Base-by-base conservation (phyloP, 768 basidiomycete genomes). In the Tylopilus sp. region DNA sequence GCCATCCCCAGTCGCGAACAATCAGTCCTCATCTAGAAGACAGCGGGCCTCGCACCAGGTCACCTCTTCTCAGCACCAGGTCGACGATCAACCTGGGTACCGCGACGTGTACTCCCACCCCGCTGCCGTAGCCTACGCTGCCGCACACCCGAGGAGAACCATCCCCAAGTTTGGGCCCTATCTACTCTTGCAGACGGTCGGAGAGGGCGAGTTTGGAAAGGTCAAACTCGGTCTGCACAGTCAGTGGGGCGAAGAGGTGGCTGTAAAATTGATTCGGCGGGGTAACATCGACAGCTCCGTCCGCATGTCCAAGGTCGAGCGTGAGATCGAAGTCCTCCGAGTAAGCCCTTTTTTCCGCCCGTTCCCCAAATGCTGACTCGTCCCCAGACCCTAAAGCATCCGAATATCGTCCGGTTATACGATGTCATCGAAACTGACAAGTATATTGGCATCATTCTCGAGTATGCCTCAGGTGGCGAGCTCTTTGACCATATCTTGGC, bases 371-470 rank as follows among this genome's bases (percentile, higher is more conserved):
- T 43, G n/a, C 26, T 55, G 5, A 65, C 55, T n/a, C 15, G 6
- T 38, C 33, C 60, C 9, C 66, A 98, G 95, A 84, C 81, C 49
- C 80, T 99, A 53, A 92, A 93, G 67, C 97, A 99, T 59, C 97
- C 97, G 0, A 98, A 98, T 69, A 98, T 99, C 70, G 97, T 98
- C 31, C 86, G 94, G 10, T 75, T 98, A 40, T 98, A 95, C 79
- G 97, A 99, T 66, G 95, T 98, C 20, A 97, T 99, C 59, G 95
- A 98, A 69, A 98, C 97, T 1, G 97, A 98, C 77, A 98, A 97
- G 71, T 98, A 98, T 73, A 98, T 99, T 62, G 97, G 97, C 33
- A 99, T 99, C 66, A 95, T 99, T 60, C 83, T 99, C 55, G 97
- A 98, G 69, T 98, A 95, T 63, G 97, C 97, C 31, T 94, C 92